Percentiles rank a stretch among this genome's conserved stretches.
These are phyloP conservation scores for Chytriomyces hyalinus DNA, from an alignment of 192 early-diverging fungal species.

Conservation along the genomic window DNA sequence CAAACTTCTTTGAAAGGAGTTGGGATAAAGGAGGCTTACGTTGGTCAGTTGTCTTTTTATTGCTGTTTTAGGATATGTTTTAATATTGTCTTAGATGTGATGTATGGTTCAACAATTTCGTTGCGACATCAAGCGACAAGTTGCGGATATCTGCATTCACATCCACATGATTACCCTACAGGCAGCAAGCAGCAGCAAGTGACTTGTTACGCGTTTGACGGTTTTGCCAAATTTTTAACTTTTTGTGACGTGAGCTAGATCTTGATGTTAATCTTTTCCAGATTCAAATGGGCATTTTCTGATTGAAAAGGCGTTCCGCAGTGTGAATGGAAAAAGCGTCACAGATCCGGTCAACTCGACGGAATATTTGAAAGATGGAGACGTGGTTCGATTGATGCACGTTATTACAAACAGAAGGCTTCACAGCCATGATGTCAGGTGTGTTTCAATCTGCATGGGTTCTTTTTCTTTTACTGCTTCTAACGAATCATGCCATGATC, in stretches of 20 bases:
- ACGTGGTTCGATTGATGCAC: constrained; percentile 75
- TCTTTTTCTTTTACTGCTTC: background rate
- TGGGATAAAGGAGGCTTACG: constrained; percentile 39
- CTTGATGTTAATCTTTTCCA: constrained; percentile 1
- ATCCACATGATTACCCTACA: constrained; percentile 64
- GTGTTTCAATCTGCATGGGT: background rate
- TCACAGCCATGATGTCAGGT: constrained; percentile 51
- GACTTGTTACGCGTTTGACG: constrained; percentile 54
- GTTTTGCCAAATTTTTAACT: constrained; percentile 19
- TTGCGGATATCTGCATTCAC: constrained; percentile 82
- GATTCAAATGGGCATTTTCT: constrained; percentile 80
- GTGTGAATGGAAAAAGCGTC: constrained; percentile 34
- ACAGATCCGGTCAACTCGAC: constrained; percentile 26
- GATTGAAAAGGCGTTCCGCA: constrained; percentile 49
- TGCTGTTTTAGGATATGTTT: background rate
- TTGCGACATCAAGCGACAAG: constrained; percentile 71
- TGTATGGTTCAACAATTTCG: constrained; percentile 63
- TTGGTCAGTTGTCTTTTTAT: background rate
- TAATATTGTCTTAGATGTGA: too few species aligned
- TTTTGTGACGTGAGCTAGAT: background rate
- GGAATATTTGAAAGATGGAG: constrained; percentile 60
- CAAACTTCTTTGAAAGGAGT: constrained; percentile 51
- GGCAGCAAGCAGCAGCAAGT: constrained; percentile 79
- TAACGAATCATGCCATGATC: too few species aligned
- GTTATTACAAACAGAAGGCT: constrained; percentile 45